Evolutionary conservation across 805 yeast genomes (phyloP).

Genomic region (Candida khao-thaluensis): DNA sequence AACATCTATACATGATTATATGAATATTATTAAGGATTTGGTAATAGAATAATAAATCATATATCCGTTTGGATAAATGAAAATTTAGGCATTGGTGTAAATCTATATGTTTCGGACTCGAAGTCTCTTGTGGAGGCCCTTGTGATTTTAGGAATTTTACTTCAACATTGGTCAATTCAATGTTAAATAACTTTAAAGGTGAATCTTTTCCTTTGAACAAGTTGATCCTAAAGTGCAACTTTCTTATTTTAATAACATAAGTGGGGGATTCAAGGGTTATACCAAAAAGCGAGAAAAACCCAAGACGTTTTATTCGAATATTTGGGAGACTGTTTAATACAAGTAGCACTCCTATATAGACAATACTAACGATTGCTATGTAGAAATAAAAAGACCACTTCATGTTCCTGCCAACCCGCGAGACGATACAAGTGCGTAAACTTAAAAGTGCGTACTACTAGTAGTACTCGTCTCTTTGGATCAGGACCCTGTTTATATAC

Average conservation of each 20-base stretch:
- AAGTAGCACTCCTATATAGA: constrained; percentile 20
- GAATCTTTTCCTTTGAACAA: constrained; percentile 21
- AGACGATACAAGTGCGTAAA: too few relatives aligned
- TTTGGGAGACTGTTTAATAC: constrained; percentile 27
- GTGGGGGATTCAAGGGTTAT: constrained; percentile 21
- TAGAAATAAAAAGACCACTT: constrained; percentile 3
- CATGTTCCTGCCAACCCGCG: constrained; percentile 2
- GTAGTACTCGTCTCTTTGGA: too few relatives aligned
- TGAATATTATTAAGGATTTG: constrained; percentile 25
- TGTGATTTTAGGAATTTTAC: constrained; percentile 1
- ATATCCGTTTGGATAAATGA: constrained; percentile 19
- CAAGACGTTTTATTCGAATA: constrained; percentile 26
- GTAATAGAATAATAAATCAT: constrained; percentile 20
- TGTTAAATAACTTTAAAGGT: constrained; percentile 26
- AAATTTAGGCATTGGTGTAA: constrained; percentile 14
- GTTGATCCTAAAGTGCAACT: constrained; percentile 22
- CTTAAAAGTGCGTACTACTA: too few relatives aligned
- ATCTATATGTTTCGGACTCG: constrained; percentile 3
- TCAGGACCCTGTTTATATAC: too few relatives aligned
- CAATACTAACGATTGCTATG: neutral
- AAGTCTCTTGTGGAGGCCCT: neutral
- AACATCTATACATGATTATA: constrained; percentile 20
- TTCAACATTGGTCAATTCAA: constrained; percentile 24
- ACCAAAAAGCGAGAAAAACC: constrained; percentile 29
- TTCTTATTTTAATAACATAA: constrained; percentile 18